Base-by-base conservation (phyloP, 2,329 filamentous ascomycete genomes). In the Ploettnerulaceae sp. region DNA sequence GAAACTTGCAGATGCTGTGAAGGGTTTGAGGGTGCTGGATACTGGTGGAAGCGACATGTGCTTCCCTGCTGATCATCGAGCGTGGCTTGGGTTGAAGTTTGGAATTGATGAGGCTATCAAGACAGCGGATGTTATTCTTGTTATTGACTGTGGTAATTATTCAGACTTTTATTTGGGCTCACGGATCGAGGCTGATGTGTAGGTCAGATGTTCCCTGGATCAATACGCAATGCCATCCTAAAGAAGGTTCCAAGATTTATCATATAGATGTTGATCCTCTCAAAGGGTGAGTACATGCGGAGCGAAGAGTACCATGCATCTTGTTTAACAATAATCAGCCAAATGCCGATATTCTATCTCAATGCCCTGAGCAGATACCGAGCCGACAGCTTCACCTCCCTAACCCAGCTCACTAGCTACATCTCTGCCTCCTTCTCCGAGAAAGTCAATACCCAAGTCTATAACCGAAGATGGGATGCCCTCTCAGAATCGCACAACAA, bases 141-240 rank as follows among this genome's bases (percentile, higher is more conserved):
- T 95, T 2, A 62, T 95, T 18, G 86, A 96, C 65, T 94, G 89
- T 54, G 63, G 60, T 60, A 55, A 26, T 51, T 53, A 24, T 7
- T 7, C 14, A 32, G 18, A 17, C 7, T 5, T 34, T 25, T 5
- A 9, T 6, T 28, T n/a, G n/a, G 11, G 11, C 15, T 20, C 9
- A 20, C 2, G 4, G 1, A 7, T 37, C 53, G 12, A 51, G n/a
- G n/a, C n/a, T n/a, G n/a, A n/a, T n/a, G n/a, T n/a, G n/a, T n/a
- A n/a, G n/a, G n/a, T n/a, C 14, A 62, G 90, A 96, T 61, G 89
- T 95, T 0, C 90, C 90, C 0, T 96, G 89, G 89, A 89, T 96
- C 45, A 82, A 84, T n/a, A 93, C 88, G 0, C 79, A 81, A 12
- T 81, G 77, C 64, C 71, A 71, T 53, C 81, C 81, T 0, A 64